These are phyloP conservation scores for Aaosphaeria arxii DNA, from an alignment of 2,329 filamentous ascomycete species.

Conservation along the genomic window DNA sequence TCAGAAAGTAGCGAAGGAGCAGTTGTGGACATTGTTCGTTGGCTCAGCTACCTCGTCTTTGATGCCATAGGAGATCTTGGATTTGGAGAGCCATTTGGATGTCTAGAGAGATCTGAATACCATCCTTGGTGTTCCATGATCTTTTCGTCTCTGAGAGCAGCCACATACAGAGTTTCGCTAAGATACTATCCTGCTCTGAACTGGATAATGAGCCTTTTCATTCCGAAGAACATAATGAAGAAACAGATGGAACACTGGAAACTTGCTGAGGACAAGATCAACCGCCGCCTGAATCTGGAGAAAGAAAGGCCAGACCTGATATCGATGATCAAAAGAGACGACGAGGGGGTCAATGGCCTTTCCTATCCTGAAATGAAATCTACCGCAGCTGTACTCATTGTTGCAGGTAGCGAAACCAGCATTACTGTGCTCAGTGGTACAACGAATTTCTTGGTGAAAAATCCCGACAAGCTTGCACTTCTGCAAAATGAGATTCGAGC, in stretches of 20 bases:
- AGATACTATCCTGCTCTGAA: constrained; percentile 2
- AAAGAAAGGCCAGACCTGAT: constrained; percentile 7
- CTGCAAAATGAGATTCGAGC: constrained; percentile 8
- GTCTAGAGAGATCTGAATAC: constrained; percentile 10
- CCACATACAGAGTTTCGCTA: neutral
- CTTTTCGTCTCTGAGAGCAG: neutral
- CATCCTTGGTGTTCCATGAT: constrained; percentile 32
- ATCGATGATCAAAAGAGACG: constrained; percentile 1
- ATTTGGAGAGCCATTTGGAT: constrained; percentile 7
- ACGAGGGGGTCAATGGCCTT: constrained; percentile 6
- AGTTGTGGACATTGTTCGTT: constrained; percentile 5
- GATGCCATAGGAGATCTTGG: constrained; percentile 8
- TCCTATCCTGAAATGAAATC: constrained; percentile 25
- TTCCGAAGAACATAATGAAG: constrained; percentile 4
- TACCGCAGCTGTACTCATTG: constrained; percentile 27
- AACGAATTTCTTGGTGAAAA: constrained; percentile 21
- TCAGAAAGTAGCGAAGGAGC: neutral
- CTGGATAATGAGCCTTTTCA: neutral
- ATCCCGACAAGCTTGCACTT: constrained; percentile 7
- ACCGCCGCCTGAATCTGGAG: constrained; percentile 3
- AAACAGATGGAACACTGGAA: constrained; percentile 1
- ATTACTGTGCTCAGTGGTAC: constrained; percentile 30
- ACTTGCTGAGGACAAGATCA: constrained; percentile 4
- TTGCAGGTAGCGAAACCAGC: constrained; percentile 40
- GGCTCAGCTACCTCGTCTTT: constrained; percentile 5